Percentiles rank a stretch among this genome's conserved stretches.
phyloP scores from a whole-genome alignment of 1,284 basidiomycete genomes.

The Rugiboletus extremiorientalis region DNA sequence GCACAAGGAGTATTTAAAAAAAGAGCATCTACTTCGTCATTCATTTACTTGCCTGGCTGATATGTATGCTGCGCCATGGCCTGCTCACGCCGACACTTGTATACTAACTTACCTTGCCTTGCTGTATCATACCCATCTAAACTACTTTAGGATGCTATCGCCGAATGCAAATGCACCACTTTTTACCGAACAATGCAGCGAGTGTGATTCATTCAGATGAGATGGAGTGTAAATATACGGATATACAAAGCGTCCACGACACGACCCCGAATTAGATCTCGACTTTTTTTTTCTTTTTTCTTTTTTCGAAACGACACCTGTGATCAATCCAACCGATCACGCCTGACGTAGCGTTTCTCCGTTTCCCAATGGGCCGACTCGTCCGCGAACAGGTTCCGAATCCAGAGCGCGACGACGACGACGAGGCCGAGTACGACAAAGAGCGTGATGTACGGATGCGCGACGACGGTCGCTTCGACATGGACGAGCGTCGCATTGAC shows the following conservation, averaged over 20 bases:
- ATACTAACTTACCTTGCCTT: too few relatives aligned
- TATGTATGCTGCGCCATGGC: neutral
- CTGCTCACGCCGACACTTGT: neutral
- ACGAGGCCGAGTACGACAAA: constrained; percentile 12
- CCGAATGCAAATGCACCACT: too few relatives aligned
- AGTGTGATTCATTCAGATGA: too few relatives aligned
- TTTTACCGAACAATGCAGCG: too few relatives aligned
- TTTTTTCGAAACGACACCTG: too few relatives aligned
- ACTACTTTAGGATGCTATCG: too few relatives aligned
- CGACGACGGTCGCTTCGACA: constrained; percentile 8
- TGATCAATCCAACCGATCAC: constrained; percentile 5
- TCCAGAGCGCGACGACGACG: constrained; percentile 7
- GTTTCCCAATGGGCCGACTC: constrained; percentile 12
- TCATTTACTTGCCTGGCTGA: neutral
- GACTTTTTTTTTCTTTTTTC: too few relatives aligned
- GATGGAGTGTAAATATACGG: too few relatives aligned
- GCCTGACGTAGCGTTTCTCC: constrained; percentile 21
- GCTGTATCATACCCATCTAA: neutral
- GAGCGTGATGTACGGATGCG: constrained; percentile 26
- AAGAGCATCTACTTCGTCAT: neutral
- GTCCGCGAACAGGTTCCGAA: constrained; percentile 17
- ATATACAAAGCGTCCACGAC: too few relatives aligned
- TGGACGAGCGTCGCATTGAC: constrained; percentile 16
- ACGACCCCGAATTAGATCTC: too few relatives aligned
- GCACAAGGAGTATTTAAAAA: too few relatives aligned